These are phyloP conservation scores for Paecilomyces sp. DNA, from an alignment of 2,329 filamentous ascomycete species.

Conservation along the genomic window DNA sequence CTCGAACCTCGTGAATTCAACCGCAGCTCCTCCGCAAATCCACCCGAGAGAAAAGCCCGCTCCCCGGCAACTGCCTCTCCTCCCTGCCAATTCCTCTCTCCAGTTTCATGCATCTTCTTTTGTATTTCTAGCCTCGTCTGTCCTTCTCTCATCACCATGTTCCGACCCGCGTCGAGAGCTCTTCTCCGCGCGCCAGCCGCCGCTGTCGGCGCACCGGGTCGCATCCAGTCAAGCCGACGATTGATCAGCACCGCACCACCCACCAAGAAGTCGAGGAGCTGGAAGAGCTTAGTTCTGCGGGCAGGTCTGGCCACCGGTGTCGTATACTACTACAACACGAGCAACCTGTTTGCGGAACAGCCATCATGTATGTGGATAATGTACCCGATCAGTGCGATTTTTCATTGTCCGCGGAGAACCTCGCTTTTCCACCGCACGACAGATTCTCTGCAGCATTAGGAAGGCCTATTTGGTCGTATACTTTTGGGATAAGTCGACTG, in stretches of 20 bases:
- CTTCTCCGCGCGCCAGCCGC: slow-evolving; percentile 29
- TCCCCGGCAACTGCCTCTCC: background rate
- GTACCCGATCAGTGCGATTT: background rate
- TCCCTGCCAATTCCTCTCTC: slow-evolving; percentile 1
- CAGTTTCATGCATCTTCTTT: background rate
- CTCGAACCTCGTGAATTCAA: background rate
- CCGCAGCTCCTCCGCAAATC: background rate
- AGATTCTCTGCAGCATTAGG: background rate
- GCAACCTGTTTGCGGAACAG: slow-evolving; percentile 78
- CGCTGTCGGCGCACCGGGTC: background rate
- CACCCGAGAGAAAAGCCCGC: background rate
- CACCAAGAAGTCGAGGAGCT: background rate
- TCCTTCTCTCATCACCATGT: slow-evolving; percentile 35
- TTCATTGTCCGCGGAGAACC: background rate
- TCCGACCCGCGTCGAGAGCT: slow-evolving; percentile 43
- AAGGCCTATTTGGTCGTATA: background rate
- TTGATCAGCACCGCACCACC: background rate
- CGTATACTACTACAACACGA: slow-evolving; percentile 93
- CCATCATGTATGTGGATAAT: slow-evolving; percentile 54
- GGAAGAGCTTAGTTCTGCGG: background rate
- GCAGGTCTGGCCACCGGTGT: slow-evolving; percentile 18
- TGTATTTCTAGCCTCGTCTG: slow-evolving; percentile 1
- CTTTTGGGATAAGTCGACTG: background rate
- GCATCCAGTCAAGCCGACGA: background rate
- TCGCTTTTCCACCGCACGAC: background rate